Conservation (phyloP, 2,329 filamentous ascomycete species). For the Bipolaris zeicola region DNA sequence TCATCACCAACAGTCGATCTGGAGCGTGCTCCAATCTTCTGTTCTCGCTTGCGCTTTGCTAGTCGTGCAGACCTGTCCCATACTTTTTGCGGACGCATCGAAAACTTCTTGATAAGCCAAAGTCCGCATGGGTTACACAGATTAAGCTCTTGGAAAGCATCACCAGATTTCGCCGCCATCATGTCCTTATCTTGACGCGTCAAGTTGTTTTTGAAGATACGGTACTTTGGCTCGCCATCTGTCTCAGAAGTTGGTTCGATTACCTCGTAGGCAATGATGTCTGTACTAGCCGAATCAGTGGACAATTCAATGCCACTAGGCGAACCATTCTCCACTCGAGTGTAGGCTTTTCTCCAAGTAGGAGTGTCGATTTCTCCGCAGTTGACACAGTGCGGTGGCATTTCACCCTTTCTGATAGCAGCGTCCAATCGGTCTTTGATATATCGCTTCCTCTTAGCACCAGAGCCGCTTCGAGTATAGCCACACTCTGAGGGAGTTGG, state of each 20-base stretch:
- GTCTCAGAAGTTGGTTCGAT: constrained; percentile 55
- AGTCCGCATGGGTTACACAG: constrained; percentile 97
- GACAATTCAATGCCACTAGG: constrained; percentile 74
- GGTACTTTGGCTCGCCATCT: constrained; percentile 68
- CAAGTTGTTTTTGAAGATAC: constrained; percentile 78
- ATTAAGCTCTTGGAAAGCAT: constrained; percentile 69
- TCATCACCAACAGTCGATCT: constrained; percentile 55
- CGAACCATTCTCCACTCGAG: constrained; percentile 72
- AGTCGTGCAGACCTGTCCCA: constrained; percentile 66
- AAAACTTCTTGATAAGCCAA: constrained; percentile 88
- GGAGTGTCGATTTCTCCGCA: constrained; percentile 95
- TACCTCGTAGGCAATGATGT: constrained; percentile 57
- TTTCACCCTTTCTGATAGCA: constrained; percentile 75
- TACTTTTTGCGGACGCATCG: constrained; percentile 79
- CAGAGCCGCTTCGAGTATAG: constrained; percentile 54
- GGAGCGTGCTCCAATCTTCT: constrained; percentile 45
- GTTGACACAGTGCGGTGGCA: constrained; percentile 88
- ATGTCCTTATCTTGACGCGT: constrained; percentile 66
- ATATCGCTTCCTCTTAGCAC: constrained; percentile 69
- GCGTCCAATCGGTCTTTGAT: constrained; percentile 62
- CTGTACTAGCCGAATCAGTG: constrained; percentile 66
- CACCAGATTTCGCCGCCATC: constrained; percentile 13
- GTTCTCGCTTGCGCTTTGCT: constrained; percentile 45
- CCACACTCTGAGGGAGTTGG: constrained; percentile 29
- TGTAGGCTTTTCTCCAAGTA: constrained; percentile 93